Evolutionary conservation across 2,329 filamentous ascomycete genomes (phyloP), one percentile per base, ranked within the genome.

Genomic region (Tolypocladium nubicola): DNA sequence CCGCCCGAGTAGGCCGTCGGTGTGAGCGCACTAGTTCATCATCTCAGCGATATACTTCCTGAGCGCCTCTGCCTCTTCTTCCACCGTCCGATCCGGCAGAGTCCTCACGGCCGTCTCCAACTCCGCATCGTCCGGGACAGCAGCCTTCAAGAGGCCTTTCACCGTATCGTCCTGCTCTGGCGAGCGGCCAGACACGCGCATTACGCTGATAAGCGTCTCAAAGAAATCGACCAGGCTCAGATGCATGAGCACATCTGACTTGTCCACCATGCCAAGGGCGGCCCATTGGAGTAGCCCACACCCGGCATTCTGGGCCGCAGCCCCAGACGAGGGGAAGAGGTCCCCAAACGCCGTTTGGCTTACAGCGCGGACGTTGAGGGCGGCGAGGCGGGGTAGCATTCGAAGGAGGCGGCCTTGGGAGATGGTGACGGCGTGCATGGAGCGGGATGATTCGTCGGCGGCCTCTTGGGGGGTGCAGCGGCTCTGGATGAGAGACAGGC

Each of bases 361-460:
- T 14, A 82, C 60, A 21, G 70, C 70, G 26, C 61, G 62, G 30
- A 81, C 68, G 64, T 83, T 72, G 33, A 82, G 66, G 2, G 72
- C 69, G 0, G 78, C 74, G 1, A 83, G 73, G 2, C 76, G 75
- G 0, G 79, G 79, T 13, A 83, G 68, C 10, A 83, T 60, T 5
- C 79, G 73, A 1, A 84, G 70, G 9, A 83, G 64, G 16, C 81
- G 76, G 55, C 78, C 78, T 61, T 84, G 80, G 0, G 80, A 76
- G 37, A 82, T 71, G 3, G 75, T 75, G 38, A 74, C 68, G 61
- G 80, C 76, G 33, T 70, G 71, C n/a, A 60, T 60, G 57, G 49
- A 67, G 50, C 41, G 68, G 23, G 68, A 61, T 53, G 59, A 54
- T 13, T 54, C 45, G 19, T 61, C 67, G 16, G 26, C 33, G 64